phyloP scores from a whole-genome alignment of 225 moss, liverwort and hornwort genomes.

The Polytrichum commune region DNA sequence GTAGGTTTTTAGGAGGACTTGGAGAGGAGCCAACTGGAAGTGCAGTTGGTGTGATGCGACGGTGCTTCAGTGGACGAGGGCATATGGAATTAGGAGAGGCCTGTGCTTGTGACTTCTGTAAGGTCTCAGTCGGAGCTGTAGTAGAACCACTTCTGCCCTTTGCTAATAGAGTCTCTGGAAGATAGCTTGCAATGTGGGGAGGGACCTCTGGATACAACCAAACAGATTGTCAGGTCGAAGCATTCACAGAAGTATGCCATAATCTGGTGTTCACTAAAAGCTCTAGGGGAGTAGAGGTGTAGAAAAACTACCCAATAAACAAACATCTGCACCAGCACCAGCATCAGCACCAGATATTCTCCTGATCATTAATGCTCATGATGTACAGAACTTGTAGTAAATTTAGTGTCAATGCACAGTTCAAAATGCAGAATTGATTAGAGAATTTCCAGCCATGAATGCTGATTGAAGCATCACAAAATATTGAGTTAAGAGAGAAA shows the following conservation, averaged over 20 bases:
- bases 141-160: slow-evolving; percentile 8
- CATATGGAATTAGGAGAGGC: slow-evolving; percentile 12
- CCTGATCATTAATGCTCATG: background rate
- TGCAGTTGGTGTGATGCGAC: slow-evolving; percentile 51
- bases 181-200: slow-evolving; percentile 29
- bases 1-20: slow-evolving; percentile 14
- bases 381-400: background rate
- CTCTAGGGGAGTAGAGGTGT: too few relatives aligned
- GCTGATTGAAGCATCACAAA: too few relatives aligned
- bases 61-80: slow-evolving; percentile 59
- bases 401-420: too few relatives aligned
- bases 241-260: background rate
- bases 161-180: slow-evolving; percentile 35
- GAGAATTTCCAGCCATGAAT: too few relatives aligned
- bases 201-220: slow-evolving; percentile 35
- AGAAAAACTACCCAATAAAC: background rate
- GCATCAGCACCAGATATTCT: background rate
- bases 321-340: background rate
- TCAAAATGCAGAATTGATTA: too few relatives aligned
- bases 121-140: slow-evolving; percentile 7
- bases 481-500: background rate
- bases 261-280: too few relatives aligned
- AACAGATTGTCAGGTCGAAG: background rate
- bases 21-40: slow-evolving; percentile 22
- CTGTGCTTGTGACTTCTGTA: slow-evolving; percentile 13